phyloP scores from a whole-genome alignment of 768 basidiomycete species.

The Psilocybe cyanescens region DNA sequence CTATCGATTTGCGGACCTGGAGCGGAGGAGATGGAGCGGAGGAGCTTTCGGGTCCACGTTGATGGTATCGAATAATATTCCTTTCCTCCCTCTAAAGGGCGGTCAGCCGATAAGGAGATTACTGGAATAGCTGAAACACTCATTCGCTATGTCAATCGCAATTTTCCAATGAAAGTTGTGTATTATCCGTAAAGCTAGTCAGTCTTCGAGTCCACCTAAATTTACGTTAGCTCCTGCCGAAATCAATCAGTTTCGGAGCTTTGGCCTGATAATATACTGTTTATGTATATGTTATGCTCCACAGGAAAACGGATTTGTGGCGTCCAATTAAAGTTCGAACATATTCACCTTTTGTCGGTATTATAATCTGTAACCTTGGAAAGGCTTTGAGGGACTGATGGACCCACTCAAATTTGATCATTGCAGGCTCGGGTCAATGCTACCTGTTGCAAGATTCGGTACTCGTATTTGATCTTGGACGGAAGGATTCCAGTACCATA shows the following conservation, averaged over 20 bases:
- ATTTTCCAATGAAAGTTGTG: background rate
- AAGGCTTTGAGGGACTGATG: too few species aligned
- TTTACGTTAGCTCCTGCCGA: background rate
- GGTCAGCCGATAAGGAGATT: background rate
- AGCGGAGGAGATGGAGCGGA: slow-evolving; percentile 2
- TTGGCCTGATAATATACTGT: background rate
- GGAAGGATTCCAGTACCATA: too few species aligned
- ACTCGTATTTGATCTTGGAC: too few species aligned
- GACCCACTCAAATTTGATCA: too few species aligned
- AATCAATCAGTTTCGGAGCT: background rate
- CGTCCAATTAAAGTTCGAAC: background rate
- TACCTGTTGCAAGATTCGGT: too few species aligned
- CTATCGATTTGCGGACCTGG: background rate
- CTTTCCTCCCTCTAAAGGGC: background rate
- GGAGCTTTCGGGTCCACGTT: background rate
- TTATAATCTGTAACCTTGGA: too few species aligned
- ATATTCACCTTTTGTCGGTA: background rate
- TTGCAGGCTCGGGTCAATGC: too few species aligned
- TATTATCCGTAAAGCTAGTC: too few species aligned
- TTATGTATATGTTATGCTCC: too few species aligned
- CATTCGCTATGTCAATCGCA: background rate
- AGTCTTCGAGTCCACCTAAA: background rate
- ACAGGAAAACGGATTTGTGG: background rate
- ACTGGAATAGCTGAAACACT: slow-evolving; percentile 5
- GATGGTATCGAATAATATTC: background rate